Conservation (phyloP, 805 yeast species). For the Saccharomycopsis sp. region DNA sequence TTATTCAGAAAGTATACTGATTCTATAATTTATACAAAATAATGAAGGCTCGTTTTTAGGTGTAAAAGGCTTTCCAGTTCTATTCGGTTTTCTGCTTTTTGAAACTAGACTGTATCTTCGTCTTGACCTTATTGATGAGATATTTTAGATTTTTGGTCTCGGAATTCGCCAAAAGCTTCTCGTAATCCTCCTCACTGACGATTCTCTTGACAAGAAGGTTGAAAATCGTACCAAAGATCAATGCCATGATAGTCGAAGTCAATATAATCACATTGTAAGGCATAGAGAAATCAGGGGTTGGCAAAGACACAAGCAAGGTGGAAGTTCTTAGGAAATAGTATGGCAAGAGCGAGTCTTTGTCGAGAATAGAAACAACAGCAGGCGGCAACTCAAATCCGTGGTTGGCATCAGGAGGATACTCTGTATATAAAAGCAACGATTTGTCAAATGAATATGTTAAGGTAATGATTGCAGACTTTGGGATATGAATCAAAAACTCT, state of each 20-base stretch:
- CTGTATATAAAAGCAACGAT: conserved; percentile 73
- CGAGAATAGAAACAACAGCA: conserved; percentile 62
- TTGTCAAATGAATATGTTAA: conserved; percentile 80
- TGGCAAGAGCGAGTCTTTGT: conserved; percentile 22
- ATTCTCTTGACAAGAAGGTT: conserved; percentile 69
- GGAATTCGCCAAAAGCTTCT: conserved; percentile 5
- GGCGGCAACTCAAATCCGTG: conserved; percentile 96
- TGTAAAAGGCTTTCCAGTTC: no score
- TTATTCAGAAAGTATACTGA: no score
- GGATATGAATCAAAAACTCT: conserved; percentile 60
- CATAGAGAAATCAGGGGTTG: conserved; percentile 98
- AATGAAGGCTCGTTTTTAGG: no score
- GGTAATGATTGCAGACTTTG: conserved; percentile 54
- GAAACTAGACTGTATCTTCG: conserved; percentile 1
- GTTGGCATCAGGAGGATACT: conserved; percentile 99
- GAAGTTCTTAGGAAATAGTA: conserved; percentile 66
- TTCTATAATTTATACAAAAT: no score
- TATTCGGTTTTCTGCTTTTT: conserved; percentile 1
- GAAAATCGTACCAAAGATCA: conserved; percentile 82
- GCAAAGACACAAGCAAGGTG: conserved; percentile 76
- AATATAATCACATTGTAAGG: conserved; percentile 95
- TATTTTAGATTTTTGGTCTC: conserved; percentile 11
- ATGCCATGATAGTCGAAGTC: conserved; percentile 88
- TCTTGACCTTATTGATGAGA: conserved; percentile 3
- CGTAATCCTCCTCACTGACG: conserved; percentile 60